Conservation (phyloP, 805 yeast genomes). For the Priceomyces castillae region DNA sequence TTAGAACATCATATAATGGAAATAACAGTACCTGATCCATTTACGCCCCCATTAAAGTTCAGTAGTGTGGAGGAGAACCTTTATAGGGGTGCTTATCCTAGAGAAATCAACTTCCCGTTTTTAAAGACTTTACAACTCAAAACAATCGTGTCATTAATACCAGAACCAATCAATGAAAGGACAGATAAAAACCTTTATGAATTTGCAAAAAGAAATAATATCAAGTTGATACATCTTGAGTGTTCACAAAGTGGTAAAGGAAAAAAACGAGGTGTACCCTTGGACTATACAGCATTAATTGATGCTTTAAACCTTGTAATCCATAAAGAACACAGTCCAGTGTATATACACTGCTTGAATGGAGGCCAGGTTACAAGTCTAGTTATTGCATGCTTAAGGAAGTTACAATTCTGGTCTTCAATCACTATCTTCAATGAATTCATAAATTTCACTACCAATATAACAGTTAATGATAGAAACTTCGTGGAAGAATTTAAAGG, state of each 20-base stretch:
- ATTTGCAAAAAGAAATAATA: constrained; percentile 54
- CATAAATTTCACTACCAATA: constrained; percentile 67
- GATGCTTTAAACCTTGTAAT: constrained; percentile 61
- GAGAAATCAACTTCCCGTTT: constrained; percentile 68
- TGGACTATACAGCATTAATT: constrained; percentile 61
- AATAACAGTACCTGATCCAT: constrained; percentile 17
- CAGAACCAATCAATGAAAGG: constrained; percentile 60
- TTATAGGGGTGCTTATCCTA: constrained; percentile 85
- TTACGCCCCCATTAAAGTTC: constrained; percentile 79
- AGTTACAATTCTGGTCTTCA: constrained; percentile 82
- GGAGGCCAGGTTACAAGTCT: constrained; percentile 87
- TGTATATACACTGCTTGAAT: constrained; percentile 81
- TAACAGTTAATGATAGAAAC: constrained; percentile 76
- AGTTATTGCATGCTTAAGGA: constrained; percentile 81
- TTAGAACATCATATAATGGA: background rate
- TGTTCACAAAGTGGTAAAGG: constrained; percentile 70
- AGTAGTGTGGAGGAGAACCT: constrained; percentile 65
- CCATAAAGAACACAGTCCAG: constrained; percentile 60
- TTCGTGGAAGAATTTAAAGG: constrained; percentile 81
- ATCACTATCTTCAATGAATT: constrained; percentile 87
- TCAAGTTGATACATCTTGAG: constrained; percentile 65
- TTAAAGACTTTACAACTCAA: constrained; percentile 61
- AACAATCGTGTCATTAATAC: constrained; percentile 77
- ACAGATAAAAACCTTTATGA: constrained; percentile 49
- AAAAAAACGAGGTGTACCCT: constrained; percentile 79